phyloP scores from a whole-genome alignment of 2,329 filamentous ascomycete species.

The Alternaria sp. region DNA sequence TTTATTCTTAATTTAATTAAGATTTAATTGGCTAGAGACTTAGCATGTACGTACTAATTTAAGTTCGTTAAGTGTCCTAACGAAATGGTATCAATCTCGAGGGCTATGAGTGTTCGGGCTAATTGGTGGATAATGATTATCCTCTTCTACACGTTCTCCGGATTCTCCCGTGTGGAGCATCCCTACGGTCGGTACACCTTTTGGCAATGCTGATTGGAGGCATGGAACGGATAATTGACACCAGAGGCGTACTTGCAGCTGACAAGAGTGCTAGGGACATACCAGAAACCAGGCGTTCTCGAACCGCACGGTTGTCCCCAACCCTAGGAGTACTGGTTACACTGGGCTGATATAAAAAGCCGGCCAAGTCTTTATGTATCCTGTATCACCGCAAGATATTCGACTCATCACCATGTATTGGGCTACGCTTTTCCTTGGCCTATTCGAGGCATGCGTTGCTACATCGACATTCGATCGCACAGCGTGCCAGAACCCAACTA shows the following conservation, averaged over 20 bases:
- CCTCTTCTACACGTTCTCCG: constrained; percentile 26
- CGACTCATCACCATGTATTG: constrained; percentile 24
- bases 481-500: constrained; percentile 51
- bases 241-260: constrained; percentile 3
- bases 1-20: no score
- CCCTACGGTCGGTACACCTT: constrained; percentile 25
- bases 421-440: constrained; percentile 9
- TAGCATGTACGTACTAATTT: neutral
- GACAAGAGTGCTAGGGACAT: neutral
- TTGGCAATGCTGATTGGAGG: constrained; percentile 13
- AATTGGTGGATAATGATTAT: constrained; percentile 36
- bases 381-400: neutral
- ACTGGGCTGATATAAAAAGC: neutral
- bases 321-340: neutral
- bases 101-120: neutral
- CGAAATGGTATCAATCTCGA: neutral
- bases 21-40: no score
- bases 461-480: constrained; percentile 30
- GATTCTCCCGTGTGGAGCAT: constrained; percentile 14
- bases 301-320: neutral
- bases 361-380: constrained; percentile 5
- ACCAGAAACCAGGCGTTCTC: neutral
- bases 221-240: constrained; percentile 2
- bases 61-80: neutral
- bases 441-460: constrained; percentile 30